Evolutionary conservation across 192 early-diverging fungal genomes (phyloP).

Genomic region (Dissophora globulifera): DNA sequence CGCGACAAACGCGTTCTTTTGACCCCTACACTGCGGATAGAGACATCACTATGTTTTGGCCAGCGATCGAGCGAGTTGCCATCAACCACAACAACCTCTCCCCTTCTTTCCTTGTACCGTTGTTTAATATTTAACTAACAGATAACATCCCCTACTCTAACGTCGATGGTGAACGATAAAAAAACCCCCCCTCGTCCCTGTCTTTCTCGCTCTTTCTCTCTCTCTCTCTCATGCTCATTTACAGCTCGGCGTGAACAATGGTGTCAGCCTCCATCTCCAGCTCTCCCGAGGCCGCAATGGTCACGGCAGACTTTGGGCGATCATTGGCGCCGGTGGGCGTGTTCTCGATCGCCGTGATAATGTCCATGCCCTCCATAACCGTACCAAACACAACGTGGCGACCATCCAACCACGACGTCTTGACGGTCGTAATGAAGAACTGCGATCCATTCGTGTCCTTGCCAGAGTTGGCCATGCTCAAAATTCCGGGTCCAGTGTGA

Average conservation of each 20-base stretch:
- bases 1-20: too few species aligned
- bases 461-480: slow-evolving; percentile 87
- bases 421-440: slow-evolving; percentile 94
- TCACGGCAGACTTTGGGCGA: slow-evolving; percentile 72
- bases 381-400: slow-evolving; percentile 96
- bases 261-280: slow-evolving; percentile 45
- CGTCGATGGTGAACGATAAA: too few species aligned
- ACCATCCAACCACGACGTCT: slow-evolving; percentile 88
- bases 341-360: slow-evolving; percentile 82
- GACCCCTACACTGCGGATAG: too few species aligned
- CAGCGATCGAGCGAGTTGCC: too few species aligned
- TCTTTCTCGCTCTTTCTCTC: not conserved
- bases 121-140: too few species aligned
- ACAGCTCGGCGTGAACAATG: slow-evolving; percentile 41
- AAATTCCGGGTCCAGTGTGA: slow-evolving; percentile 80
- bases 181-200: too few species aligned
- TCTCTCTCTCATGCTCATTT: not conserved
- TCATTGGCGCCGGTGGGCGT: slow-evolving; percentile 69
- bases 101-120: too few species aligned
- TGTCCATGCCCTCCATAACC: slow-evolving; percentile 80
- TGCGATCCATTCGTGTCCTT: slow-evolving; percentile 86
- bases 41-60: too few species aligned
- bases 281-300: slow-evolving; percentile 81
- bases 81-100: too few species aligned
- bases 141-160: too few species aligned